These are phyloP conservation scores for Fusarium odoratissimum DNA, from an alignment of 2,329 filamentous ascomycete genomes.

Conservation along the genomic window DNA sequence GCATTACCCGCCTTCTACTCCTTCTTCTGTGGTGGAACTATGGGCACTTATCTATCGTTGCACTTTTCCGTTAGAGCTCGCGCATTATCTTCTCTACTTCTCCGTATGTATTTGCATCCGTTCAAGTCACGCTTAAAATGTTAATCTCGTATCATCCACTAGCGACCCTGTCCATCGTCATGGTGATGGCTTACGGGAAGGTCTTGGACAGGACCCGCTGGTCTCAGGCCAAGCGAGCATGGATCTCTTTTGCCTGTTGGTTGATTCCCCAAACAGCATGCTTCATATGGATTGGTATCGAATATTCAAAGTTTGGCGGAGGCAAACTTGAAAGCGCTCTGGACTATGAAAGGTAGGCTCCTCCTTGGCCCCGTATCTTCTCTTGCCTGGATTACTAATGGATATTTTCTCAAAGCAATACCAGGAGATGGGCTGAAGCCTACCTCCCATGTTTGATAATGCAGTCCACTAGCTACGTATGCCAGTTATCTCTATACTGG, in stretches of 20 bases:
- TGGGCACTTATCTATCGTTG: not conserved
- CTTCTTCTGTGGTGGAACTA: not conserved
- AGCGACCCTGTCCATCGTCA: not conserved
- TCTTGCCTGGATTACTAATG: not conserved
- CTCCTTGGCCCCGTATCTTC: rapidly evolving
- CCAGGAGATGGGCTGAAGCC: not conserved
- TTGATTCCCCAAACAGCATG: not conserved
- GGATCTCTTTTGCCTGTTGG: not conserved
- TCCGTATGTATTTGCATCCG: no score
- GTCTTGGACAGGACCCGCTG: not conserved
- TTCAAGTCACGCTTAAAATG: no score
- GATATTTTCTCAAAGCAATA: rapidly evolving
- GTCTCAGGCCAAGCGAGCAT: conserved; percentile 5
- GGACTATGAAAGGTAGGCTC: not conserved
- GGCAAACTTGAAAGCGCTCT: not conserved
- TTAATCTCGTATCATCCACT: rapidly evolving
- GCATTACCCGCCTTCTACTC: conserved; percentile 3
- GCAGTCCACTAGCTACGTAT: not conserved
- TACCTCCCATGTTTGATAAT: conserved; percentile 1
- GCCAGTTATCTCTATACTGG: not conserved
- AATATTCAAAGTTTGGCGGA: not conserved
- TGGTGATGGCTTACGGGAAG: not conserved
- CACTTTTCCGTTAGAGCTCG: not conserved
- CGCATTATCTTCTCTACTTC: not conserved
- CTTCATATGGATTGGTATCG: not conserved